Percentiles rank a stretch among this genome's conserved stretches.
These are phyloP conservation scores for Rhizopogon vesiculosus DNA, from an alignment of 768 basidiomycete genomes.

Conservation along the genomic window DNA sequence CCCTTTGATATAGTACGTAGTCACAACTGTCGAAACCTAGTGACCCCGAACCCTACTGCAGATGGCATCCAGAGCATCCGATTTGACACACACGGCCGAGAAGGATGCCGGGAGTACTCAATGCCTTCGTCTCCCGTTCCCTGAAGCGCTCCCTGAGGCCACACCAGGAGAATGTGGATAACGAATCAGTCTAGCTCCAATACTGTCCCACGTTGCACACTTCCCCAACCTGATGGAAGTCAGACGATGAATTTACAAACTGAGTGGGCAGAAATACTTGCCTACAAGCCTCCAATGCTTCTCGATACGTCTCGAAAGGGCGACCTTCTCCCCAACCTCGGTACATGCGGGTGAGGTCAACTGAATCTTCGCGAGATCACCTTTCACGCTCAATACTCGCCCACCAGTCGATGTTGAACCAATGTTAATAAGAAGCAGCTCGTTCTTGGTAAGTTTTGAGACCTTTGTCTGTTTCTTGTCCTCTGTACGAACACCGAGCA, in stretches of 20 bases:
- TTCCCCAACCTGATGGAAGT: constrained; percentile 52
- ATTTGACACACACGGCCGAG: too few relatives aligned
- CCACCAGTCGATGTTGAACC: constrained; percentile 97
- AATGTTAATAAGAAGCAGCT: constrained; percentile 94
- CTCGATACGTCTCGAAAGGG: constrained; percentile 89
- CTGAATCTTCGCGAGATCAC: constrained; percentile 91
- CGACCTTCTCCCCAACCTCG: constrained; percentile 97
- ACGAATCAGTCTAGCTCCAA: constrained; percentile 68
- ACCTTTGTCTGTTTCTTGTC: constrained; percentile 99
- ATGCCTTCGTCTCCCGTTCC: too few relatives aligned
- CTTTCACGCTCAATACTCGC: constrained; percentile 90
- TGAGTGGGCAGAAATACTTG: constrained; percentile 33
- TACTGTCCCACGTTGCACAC: constrained; percentile 80
- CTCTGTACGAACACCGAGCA: constrained; percentile 97
- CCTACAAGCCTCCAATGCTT: constrained; percentile 98
- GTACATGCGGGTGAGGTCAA: constrained; percentile 94
- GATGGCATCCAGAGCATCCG: too few relatives aligned
- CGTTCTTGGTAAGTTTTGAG: constrained; percentile 85
- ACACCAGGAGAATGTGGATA: neutral
- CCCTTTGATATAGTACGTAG: too few relatives aligned
- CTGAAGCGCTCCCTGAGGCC: too few relatives aligned
- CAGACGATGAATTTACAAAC: neutral
- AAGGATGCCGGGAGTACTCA: too few relatives aligned
- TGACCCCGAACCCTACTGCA: too few relatives aligned
- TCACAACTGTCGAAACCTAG: too few relatives aligned